These are phyloP conservation scores for Elymus sibiricus DNA, from an alignment of 176 grass and related monocot genomes.

Conservation along the genomic window DNA sequence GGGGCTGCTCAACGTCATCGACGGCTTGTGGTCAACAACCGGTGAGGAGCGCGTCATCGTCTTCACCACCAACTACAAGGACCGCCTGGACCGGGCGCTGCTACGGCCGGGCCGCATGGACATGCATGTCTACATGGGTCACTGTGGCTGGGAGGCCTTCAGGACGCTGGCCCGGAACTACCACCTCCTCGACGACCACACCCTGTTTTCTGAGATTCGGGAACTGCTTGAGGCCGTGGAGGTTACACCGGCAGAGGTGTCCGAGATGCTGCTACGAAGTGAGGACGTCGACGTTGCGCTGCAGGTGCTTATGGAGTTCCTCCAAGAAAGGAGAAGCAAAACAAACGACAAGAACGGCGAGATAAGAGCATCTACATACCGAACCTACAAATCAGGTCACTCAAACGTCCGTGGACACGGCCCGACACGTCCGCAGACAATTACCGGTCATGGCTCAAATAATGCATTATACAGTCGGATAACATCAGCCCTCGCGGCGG, in stretches of 20 bases:
- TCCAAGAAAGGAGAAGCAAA: background rate
- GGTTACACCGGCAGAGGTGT: conserved; percentile 28
- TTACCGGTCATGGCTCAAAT: too few species aligned
- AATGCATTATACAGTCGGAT: too few species aligned
- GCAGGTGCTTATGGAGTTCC: background rate
- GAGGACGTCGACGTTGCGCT: conserved; percentile 4
- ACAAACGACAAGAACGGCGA: too few species aligned
- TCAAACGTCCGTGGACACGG: too few species aligned
- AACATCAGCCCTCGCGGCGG: too few species aligned
- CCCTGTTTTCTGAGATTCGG: conserved; percentile 15
- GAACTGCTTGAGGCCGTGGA: background rate
- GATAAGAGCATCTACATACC: too few species aligned
- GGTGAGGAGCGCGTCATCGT: conserved; percentile 80
- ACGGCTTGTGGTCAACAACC: conserved; percentile 38
- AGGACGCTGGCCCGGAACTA: conserved; percentile 37
- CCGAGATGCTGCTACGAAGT: conserved; percentile 28
- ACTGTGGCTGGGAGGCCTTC: conserved; percentile 40
- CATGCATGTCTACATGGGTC: conserved; percentile 64
- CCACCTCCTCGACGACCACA: conserved; percentile 27
- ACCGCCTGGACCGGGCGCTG: conserved; percentile 72
- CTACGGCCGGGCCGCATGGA: conserved; percentile 74
- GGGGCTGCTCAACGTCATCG: conserved; percentile 33
- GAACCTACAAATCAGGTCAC: too few species aligned
- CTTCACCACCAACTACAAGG: conserved; percentile 87
- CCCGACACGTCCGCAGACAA: too few species aligned